Conservation (phyloP, 306 rosid genomes). For the Cucurbita pepo region DNA sequence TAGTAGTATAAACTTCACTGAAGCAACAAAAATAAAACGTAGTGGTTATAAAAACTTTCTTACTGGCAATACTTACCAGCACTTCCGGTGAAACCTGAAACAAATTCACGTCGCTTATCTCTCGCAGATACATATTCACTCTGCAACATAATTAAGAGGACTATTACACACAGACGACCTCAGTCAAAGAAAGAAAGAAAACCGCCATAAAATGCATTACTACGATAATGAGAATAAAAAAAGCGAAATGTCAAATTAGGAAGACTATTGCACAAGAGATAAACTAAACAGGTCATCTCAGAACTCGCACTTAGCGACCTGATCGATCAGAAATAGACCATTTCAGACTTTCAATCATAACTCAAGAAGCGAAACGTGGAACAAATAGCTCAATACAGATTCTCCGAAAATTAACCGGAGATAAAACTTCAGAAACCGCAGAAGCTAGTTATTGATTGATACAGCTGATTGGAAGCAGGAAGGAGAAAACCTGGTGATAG, state of each 20-base stretch:
- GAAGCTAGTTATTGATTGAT: neutral
- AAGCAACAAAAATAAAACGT: neutral
- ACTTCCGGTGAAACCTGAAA: conserved; percentile 94
- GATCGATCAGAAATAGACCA: neutral
- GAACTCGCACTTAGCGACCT: neutral
- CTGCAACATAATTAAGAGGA: conserved; percentile 24
- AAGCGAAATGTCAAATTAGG: neutral
- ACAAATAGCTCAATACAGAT: neutral
- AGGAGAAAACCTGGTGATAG: conserved; percentile 61
- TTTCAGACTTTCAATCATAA: neutral
- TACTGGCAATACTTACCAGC: conserved; percentile 35
- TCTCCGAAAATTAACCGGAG: neutral
- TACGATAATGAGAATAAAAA: neutral
- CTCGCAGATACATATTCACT: conserved; percentile 90
- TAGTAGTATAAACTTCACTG: neutral
- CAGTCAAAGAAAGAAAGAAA: neutral
- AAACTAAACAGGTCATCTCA: neutral
- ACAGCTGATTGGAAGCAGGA: neutral
- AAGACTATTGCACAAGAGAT: neutral
- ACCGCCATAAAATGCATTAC: neutral
- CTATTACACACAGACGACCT: neutral
- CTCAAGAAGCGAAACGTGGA: neutral
- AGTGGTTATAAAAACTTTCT: neutral
- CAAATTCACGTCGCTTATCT: conserved; percentile 73
- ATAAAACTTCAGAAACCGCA: neutral